A percentile compares a stretch with the other conserved stretches of the same genome.
These are phyloP conservation scores for Colletotrichum incanum DNA, from an alignment of 2,329 filamentous ascomycete genomes.

Conservation along the genomic window DNA sequence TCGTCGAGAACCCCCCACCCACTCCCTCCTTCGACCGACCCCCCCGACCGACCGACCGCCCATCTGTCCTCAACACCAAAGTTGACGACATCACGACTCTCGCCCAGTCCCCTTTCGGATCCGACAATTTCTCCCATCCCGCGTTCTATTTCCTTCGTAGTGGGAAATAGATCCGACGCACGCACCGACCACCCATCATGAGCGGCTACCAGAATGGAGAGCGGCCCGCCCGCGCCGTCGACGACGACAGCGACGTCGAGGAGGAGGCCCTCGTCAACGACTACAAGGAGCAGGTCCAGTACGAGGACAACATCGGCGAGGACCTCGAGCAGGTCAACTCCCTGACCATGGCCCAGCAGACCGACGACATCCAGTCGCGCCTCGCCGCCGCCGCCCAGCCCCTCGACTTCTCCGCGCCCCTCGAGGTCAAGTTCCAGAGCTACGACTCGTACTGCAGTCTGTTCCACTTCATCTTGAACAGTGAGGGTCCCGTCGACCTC, in stretches of 20 bases:
- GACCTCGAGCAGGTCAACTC: constrained; percentile 83
- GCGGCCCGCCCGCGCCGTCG: constrained; percentile 70
- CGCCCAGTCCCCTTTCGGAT: constrained; percentile 3
- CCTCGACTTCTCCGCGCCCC: constrained; percentile 93
- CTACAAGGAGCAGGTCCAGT: constrained; percentile 96
- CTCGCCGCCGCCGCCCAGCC: constrained; percentile 93
- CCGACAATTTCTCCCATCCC: constrained; percentile 12
- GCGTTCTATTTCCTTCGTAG: constrained; percentile 11
- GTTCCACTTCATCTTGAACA: constrained; percentile 99
- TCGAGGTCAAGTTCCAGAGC: constrained; percentile 98
- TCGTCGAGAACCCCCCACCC: constrained; percentile 28
- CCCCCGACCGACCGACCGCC: constrained; percentile 26
- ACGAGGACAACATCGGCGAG: constrained; percentile 85
- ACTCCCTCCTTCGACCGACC: constrained; percentile 14
- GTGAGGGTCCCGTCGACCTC: constrained; percentile 96
- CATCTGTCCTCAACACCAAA: constrained; percentile 37
- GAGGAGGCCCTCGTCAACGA: constrained; percentile 97
- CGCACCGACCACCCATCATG: constrained; percentile 59
- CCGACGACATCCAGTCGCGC: constrained; percentile 94
- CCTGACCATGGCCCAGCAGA: constrained; percentile 79
- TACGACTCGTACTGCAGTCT: constrained; percentile 99
- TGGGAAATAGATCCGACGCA: constrained; percentile 2
- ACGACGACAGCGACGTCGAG: constrained; percentile 93
- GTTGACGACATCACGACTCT: constrained; percentile 29
- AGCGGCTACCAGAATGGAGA: constrained; percentile 75